Conservation (phyloP, 169 alveolate species). For the Eimeria mitis region DNA sequence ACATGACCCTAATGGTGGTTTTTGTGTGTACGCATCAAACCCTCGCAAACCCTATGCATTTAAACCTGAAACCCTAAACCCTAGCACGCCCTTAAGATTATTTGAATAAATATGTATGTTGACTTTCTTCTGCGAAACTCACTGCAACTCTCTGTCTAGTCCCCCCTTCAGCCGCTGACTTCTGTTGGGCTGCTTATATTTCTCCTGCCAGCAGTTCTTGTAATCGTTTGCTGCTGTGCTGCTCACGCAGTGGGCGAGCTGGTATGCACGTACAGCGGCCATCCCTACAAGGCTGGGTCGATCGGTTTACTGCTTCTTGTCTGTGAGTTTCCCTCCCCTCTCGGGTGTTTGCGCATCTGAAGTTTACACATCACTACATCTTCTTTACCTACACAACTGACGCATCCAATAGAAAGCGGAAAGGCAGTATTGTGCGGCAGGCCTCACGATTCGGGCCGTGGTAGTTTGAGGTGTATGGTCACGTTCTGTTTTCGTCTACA, state of each 20-base stretch:
- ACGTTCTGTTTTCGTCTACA: background rate
- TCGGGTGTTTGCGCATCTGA: background rate
- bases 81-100: background rate
- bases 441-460: background rate
- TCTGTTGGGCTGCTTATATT: background rate
- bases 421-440: background rate
- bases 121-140: background rate
- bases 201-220: background rate
- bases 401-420: background rate
- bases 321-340: slow-evolving; percentile 5
- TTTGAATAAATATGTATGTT: background rate
- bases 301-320: slow-evolving; percentile 12
- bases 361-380: background rate
- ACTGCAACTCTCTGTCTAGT: background rate
- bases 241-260: slow-evolving; percentile 53
- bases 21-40: slow-evolving; percentile 40
- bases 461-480: background rate
- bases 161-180: background rate
- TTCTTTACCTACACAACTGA: background rate
- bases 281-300: slow-evolving; percentile 46
- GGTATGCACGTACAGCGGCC: slow-evolving; percentile 34
- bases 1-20: slow-evolving; percentile 76
- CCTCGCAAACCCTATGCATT: background rate
- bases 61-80: background rate
- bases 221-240: background rate